Base-by-base conservation (phyloP, 805 yeast species). In the Candida piceae region DNA sequence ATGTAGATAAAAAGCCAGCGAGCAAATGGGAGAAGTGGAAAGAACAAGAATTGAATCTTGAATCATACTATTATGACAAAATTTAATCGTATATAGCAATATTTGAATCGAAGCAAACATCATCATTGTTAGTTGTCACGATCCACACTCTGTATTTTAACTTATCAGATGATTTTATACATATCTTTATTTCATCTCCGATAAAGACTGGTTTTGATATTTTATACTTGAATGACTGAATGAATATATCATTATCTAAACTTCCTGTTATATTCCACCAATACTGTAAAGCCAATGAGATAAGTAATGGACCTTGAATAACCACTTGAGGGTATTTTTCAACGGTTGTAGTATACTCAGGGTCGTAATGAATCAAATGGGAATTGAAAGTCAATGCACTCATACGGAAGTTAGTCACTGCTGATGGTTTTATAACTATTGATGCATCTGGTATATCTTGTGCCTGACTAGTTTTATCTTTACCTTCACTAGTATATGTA, bases 261-360 rank as follows among this genome's bases (percentile, higher is more conserved):
- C 34, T 21, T 16, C 45, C 41, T 5, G 31, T 29, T 22, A 34
- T 19, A 27, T 34, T 38, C 16, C 41, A 26, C 58, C 57, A 57
- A 39, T 78, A 80, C 38, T 74, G 72, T 22, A 85, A 53, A 25
- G 78, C 46, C 26, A 84, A 44, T 7, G 82, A 78, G 1, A 84
- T 71, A 40, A 84, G 63, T 36, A 89, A 65, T 1, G 97, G 96
- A 0, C 96, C 98, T 31, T 85, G 95, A 0, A 82, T 79, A 1
- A 90, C 61, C 0, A 80, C 57, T 24, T 67, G 64, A 0, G 80
- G 78, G 34, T 86, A 74, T 1, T 73, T 67, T 51, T 90, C 97
- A 2, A 49, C 50, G 0, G 53, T 38, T 4, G 36, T 47, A 7
- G 86, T 70, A 54, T 84, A 85, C 1, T 45, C 45, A 5, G 58